Evolutionary conservation across 2,329 filamentous ascomycete genomes (phyloP).

Genomic region (Colletotrichum liaoningense): DNA sequence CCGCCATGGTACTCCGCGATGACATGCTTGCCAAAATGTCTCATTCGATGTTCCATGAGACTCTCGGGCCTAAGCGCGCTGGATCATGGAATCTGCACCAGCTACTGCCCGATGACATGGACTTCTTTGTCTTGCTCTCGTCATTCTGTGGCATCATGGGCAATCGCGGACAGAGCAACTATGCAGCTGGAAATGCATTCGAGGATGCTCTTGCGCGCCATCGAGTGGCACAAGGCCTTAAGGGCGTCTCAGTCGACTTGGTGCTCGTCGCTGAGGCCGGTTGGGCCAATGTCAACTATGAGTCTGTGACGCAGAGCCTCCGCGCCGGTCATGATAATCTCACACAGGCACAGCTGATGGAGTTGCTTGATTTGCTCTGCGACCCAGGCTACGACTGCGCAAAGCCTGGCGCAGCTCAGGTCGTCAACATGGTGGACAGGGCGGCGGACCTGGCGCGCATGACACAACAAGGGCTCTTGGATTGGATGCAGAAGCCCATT

Average conservation of each 20-base stretch:
- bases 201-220: conserved; percentile 54
- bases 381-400: not conserved
- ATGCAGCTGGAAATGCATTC: conserved; percentile 65
- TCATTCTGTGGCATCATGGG: conserved; percentile 67
- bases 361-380: not conserved
- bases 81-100: conserved; percentile 62
- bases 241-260: not conserved
- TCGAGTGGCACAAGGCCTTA: not conserved
- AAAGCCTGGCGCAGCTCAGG: not conserved
- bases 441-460: not conserved
- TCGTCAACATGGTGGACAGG: not conserved
- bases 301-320: not conserved
- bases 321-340: not conserved
- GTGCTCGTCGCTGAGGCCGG: not conserved
- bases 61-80: conserved; percentile 59
- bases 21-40: conserved; percentile 61
- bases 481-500: conserved; percentile 6
- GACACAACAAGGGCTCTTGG: not conserved
- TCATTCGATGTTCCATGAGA: conserved; percentile 53
- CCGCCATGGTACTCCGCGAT: conserved; percentile 51
- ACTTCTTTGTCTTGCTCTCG: conserved; percentile 64
- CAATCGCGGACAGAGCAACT: conserved; percentile 68
- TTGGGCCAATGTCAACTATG: not conserved
- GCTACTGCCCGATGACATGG: conserved; percentile 44
- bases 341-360: not conserved